phyloP scores from a whole-genome alignment of 1,284 basidiomycete species.

The Hymenochaete sp. region DNA sequence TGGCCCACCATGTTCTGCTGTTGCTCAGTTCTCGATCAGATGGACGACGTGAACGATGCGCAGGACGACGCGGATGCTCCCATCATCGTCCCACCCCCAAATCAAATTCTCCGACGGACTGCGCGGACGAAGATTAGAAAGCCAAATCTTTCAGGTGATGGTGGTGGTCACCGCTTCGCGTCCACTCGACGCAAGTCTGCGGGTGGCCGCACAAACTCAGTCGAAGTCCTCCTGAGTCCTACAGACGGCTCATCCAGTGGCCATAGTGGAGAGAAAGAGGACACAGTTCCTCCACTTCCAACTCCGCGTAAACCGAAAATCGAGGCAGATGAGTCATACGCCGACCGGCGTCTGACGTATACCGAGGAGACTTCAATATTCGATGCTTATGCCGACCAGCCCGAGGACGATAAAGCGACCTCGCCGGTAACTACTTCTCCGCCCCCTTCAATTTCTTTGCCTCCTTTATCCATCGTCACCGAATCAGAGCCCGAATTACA shows the following conservation, averaged over 20 bases:
- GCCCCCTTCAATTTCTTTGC: slow-evolving; percentile 23
- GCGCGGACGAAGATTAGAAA: slow-evolving; percentile 96
- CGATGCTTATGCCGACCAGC: slow-evolving; percentile 66
- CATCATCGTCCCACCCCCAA: slow-evolving; percentile 82
- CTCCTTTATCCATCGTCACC: neutral
- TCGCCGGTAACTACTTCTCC: slow-evolving; percentile 23
- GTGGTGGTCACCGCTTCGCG: slow-evolving; percentile 73
- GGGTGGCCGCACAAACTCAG: slow-evolving; percentile 27
- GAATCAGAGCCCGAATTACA: too few species aligned
- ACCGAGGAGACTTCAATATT: slow-evolving; percentile 75
- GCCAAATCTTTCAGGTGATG: slow-evolving; percentile 66
- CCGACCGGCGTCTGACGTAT: slow-evolving; percentile 53
- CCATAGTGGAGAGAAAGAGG: slow-evolving; percentile 44
- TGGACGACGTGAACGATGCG: slow-evolving; percentile 57
- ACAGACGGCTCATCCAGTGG: slow-evolving; percentile 64
- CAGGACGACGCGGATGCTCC: slow-evolving; percentile 80
- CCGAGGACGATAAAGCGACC: slow-evolving; percentile 39
- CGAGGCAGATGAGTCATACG: slow-evolving; percentile 20
- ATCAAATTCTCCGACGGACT: slow-evolving; percentile 82
- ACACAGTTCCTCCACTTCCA: slow-evolving; percentile 14
- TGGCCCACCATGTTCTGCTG: too few species aligned
- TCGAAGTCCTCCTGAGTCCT: slow-evolving; percentile 35
- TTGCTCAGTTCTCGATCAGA: slow-evolving; percentile 50
- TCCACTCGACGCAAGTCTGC: slow-evolving; percentile 30
- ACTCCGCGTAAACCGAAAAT: slow-evolving; percentile 4